These are phyloP conservation scores for Botrytis squamosa DNA, from an alignment of 2,329 filamentous ascomycete genomes.

Conservation along the genomic window DNA sequence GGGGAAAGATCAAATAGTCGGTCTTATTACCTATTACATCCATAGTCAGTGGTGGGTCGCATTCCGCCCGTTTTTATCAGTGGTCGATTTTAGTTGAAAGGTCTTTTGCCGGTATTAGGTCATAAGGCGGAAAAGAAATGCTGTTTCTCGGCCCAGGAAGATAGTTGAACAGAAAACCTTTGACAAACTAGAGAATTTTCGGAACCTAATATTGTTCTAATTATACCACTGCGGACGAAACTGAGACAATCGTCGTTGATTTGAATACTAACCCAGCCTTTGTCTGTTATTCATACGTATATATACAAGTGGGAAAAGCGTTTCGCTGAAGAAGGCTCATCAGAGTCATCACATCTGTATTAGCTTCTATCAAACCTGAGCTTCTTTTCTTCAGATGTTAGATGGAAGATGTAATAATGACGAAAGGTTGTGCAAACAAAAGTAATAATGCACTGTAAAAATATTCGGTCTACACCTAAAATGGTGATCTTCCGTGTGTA, in stretches of 20 bases:
- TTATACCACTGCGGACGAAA: background rate
- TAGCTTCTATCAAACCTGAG: background rate
- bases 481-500: conserved; percentile 2
- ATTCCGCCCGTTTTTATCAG: conserved; percentile 4
- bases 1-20: background rate
- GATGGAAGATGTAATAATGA: conserved; percentile 7
- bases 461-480: conserved; percentile 1
- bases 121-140: background rate
- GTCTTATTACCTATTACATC: background rate
- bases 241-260: background rate
- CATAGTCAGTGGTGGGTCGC: background rate
- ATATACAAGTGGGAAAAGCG: background rate
- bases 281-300: background rate
- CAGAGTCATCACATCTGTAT: too few species aligned
- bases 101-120: background rate
- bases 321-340: conserved; percentile 1
- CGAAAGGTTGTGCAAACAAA: conserved; percentile 12
- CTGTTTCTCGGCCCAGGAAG: background rate
- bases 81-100: background rate
- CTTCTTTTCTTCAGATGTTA: conserved; percentile 3
- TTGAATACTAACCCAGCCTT: background rate
- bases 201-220: background rate
- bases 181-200: background rate
- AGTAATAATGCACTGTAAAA: conserved; percentile 7
- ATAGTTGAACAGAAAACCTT: background rate